phyloP scores from a whole-genome alignment of 352 stramenopile species.

The Phytophthora sansomeana region DNA sequence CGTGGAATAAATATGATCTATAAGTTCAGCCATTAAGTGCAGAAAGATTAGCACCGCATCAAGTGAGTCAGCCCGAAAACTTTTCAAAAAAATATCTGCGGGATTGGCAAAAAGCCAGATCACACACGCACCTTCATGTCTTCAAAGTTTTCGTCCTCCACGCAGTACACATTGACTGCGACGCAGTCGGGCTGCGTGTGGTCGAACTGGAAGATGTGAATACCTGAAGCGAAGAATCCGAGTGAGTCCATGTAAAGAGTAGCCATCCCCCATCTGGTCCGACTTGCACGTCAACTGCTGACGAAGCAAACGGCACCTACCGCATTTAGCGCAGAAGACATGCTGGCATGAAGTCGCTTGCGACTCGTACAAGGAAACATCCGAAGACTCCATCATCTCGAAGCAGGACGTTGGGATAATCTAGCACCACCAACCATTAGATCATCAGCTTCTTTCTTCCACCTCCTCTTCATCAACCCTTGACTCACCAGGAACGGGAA shows the following conservation, averaged over 20 bases:
- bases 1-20: conserved; percentile 87
- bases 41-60: conserved; percentile 31
- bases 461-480: background rate
- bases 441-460: background rate
- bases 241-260: conserved; percentile 6
- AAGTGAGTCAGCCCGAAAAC: conserved; percentile 26
- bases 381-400: conserved; percentile 73
- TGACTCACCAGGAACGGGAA: conserved; percentile 77
- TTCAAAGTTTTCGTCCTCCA: conserved; percentile 86
- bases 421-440: conserved; percentile 35
- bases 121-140: conserved; percentile 66
- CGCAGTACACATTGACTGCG: conserved; percentile 83
- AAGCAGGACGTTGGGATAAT: conserved; percentile 81
- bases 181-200: conserved; percentile 71
- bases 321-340: conserved; percentile 83
- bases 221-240: conserved; percentile 37
- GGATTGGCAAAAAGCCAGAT: conserved; percentile 6
- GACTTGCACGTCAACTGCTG: conserved; percentile 10
- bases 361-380: conserved; percentile 81
- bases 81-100: conserved; percentile 10
- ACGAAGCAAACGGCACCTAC: conserved; percentile 37
- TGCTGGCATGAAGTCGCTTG: conserved; percentile 73
- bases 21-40: conserved; percentile 24
- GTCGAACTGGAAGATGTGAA: conserved; percentile 90
- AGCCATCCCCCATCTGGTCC: conserved; percentile 17